Evolutionary conservation across 495 filamentous ascomycete species (phyloP), one percentile per base, ranked within the genome.

Genomic region (Penicillium coffeae): DNA sequence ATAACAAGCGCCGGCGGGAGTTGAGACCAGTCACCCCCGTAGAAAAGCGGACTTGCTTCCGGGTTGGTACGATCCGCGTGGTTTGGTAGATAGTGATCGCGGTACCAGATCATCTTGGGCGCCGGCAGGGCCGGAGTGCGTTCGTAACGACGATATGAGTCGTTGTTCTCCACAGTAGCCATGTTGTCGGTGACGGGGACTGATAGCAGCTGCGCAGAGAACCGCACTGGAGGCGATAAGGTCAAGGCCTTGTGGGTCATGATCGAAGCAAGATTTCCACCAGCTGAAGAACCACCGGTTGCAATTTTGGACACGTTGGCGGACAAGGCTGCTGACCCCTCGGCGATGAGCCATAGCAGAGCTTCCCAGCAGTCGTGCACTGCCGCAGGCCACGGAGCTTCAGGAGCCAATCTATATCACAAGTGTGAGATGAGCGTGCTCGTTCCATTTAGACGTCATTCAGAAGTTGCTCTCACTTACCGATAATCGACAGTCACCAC

Each of bases 101-200:
- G 69, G 50, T 80, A 82, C 79, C 79, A 82, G 41, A 78, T 55
- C 78, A 82, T 82, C 55, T 81, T 82, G 4, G 54, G 60, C 0
- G 78, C 74, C 0, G 76, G 74, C 2, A 82, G 61, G 1, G 76
- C 79, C 0, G 75, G 69, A 1, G 71, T 69, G 48, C 70, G 62
- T 48, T 80, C 65, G 52, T 78, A 79, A 15, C 64, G 66, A 21
- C 63, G 68, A 63, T 75, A 82, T 12, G 75, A 72, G 15, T 56
- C 54, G 46, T 65, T 79, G 52, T 63, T 77, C 7, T 52, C 55
- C 5, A 72, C 56, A 1, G 59, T 63, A 14, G 78, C 76, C 0
- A 76, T 79, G 59, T 82, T 82, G 38, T 82, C 79, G 3, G 71
- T 80, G 1, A 82, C 79, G 0, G 79, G 79, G 13, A 82, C 79